Conservation (phyloP, 2,329 filamentous ascomycete species). For the Coniochaeta ligniaria region DNA sequence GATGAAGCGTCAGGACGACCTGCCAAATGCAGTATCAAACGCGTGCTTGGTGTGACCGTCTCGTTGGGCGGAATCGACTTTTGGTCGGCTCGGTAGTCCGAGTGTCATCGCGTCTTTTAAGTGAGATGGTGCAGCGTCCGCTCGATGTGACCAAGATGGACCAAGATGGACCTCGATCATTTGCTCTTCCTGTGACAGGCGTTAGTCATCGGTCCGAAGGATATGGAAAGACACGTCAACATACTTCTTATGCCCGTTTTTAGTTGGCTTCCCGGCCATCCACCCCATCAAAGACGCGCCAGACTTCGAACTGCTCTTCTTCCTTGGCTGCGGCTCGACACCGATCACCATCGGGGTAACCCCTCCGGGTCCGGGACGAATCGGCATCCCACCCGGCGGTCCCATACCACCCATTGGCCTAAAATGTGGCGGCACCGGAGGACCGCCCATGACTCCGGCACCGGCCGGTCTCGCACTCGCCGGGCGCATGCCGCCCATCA, state of each 20-base stretch:
- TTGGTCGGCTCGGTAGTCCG: too few species aligned
- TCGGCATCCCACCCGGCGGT: background rate
- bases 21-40: background rate
- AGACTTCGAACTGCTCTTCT: slow-evolving; percentile 17
- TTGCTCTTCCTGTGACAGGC: background rate
- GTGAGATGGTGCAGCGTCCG: too few species aligned
- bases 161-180: background rate
- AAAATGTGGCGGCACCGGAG: slow-evolving; percentile 8
- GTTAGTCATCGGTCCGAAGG: background rate
- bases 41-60: background rate
- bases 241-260: slow-evolving; percentile 20
- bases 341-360: slow-evolving; percentile 15
- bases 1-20: background rate
- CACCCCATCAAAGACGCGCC: slow-evolving; percentile 22
- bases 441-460: background rate
- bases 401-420: background rate
- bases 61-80: too few species aligned
- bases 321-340: slow-evolving; percentile 17
- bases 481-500: slow-evolving; percentile 2
- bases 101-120: too few species aligned
- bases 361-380: background rate
- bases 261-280: slow-evolving; percentile 21
- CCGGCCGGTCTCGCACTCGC: background rate
- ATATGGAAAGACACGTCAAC: slow-evolving; percentile 8
- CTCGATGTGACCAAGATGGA: too few species aligned